These are phyloP conservation scores for Allomyces arbusculus DNA, from an alignment of 192 early-diverging fungal genomes.

Conservation along the genomic window DNA sequence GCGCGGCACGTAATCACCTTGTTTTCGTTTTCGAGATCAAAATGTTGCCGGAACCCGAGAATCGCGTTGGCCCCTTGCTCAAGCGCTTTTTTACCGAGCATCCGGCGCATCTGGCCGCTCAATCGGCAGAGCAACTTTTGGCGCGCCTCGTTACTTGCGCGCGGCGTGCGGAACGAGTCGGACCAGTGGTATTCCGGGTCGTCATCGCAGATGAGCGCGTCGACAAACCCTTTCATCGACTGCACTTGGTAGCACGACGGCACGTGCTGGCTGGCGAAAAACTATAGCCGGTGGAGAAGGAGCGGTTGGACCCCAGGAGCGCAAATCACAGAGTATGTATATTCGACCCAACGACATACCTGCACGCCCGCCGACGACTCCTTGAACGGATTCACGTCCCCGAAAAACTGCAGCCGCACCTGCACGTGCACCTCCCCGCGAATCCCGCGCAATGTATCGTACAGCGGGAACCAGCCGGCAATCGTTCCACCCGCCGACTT, in stretches of 20 bases:
- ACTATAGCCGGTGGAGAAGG: slow-evolving; percentile 11
- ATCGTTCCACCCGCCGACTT: slow-evolving; percentile 40
- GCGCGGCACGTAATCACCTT: slow-evolving; percentile 49
- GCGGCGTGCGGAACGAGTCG: slow-evolving; percentile 56
- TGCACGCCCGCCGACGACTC: slow-evolving; percentile 42
- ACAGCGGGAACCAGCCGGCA: slow-evolving; percentile 63
- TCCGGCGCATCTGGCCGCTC: slow-evolving; percentile 39
- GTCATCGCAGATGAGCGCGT: slow-evolving; percentile 38
- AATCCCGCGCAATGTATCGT: slow-evolving; percentile 48
- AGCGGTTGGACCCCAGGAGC: too few relatives aligned
- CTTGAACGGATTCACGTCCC: slow-evolving; percentile 62
- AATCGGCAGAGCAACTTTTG: slow-evolving; percentile 46
- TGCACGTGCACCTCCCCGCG: slow-evolving; percentile 53
- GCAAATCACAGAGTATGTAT: too few relatives aligned
- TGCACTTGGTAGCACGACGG: slow-evolving; percentile 29
- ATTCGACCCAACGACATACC: too few relatives aligned
- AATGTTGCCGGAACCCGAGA: slow-evolving; percentile 48
- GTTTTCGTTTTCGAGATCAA: slow-evolving; percentile 54
- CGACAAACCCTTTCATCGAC: slow-evolving; percentile 51
- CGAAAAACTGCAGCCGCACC: slow-evolving; percentile 57
- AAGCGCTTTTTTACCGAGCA: slow-evolving; percentile 52
- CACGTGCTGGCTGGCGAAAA: slow-evolving; percentile 37
- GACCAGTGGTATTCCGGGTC: slow-evolving; percentile 72
- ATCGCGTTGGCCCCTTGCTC: slow-evolving; percentile 57
- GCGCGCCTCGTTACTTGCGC: slow-evolving; percentile 56